phyloP scores from a whole-genome alignment of 2,329 filamentous ascomycete species.

The Beauveria rudraprayagi region DNA sequence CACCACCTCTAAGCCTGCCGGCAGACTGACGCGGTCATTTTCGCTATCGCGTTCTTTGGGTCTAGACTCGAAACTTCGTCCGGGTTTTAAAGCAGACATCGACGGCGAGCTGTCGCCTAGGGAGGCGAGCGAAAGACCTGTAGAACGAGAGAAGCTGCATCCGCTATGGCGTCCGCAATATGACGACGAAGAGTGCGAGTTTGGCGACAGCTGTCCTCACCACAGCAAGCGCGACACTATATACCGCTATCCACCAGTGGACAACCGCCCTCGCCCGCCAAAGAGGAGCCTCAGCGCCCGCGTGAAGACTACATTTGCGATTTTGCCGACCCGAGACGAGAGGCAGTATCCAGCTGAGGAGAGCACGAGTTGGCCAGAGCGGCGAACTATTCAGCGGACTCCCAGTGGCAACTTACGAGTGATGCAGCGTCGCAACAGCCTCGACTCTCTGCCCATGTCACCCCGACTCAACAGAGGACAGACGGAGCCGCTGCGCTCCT shows the following conservation, averaged over 20 bases:
- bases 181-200: conserved; percentile 25
- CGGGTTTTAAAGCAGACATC: conserved; percentile 21
- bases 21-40: conserved; percentile 43
- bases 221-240: conserved; percentile 30
- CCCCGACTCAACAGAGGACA: conserved; percentile 26
- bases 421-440: conserved; percentile 44
- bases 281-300: conserved; percentile 43
- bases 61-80: conserved; percentile 20
- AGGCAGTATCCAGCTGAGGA: conserved; percentile 18
- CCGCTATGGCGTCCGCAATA: conserved; percentile 54
- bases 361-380: conserved; percentile 35
- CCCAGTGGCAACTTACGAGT: conserved; percentile 54
- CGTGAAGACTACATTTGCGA: conserved; percentile 53
- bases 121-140: conserved; percentile 37
- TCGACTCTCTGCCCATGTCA: conserved; percentile 30
- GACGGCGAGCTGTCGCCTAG: conserved; percentile 27
- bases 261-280: conserved; percentile 38
- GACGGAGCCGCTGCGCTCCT: conserved; percentile 18
- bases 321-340: conserved; percentile 43
- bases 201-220: conserved; percentile 24
- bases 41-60: conserved; percentile 40
- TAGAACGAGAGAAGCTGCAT: conserved; percentile 48
- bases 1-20: conserved; percentile 29
- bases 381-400: conserved; percentile 50
- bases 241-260: conserved; percentile 40